Evolutionary conservation across 192 early-diverging fungal species (phyloP), one percentile per base, ranked within the genome.

Genomic region (Gaertneriomyces sp.): DNA sequence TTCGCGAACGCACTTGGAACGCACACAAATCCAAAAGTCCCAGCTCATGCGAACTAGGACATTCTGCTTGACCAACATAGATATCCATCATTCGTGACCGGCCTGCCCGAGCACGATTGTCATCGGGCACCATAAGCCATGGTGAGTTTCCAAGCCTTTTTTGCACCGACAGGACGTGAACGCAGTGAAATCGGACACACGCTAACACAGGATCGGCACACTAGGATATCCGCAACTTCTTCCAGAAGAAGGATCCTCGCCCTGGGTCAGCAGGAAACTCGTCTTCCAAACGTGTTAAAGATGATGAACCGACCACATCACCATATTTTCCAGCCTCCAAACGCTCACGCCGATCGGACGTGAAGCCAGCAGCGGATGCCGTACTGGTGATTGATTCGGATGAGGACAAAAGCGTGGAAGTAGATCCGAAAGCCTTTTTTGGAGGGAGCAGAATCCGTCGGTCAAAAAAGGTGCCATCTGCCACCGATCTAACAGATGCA

Each of bases 351-450:
- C 47, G 17, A 17, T 49, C 47, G 11, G 47, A 49, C 47, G 17
- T n/a, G 17, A 49, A 49, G 47, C 12, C 47, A 49, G 11, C 54
- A 60, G 59, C 45, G 6, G n/a, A 56, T 49, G 12, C 5, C 19
- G 40, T 7, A 58, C 43, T n/a, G 12, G 61, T 63, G 0, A 53
- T 50, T 17, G 61, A 63, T 9, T 63, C 61, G n/a, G 61, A 63
- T 63, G 61, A 63, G 10, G 61, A 63, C 11, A 49, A 53, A 17
- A 40, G 10, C 25, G 42, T 17, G 11, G 59, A 42, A 17, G 61
- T 63, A 12, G 61, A 63, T 33, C 61, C 61, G 53, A 52, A 16
- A 6, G 61, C 19, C 25, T 63, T 63, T 40, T 63, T 63, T 38
- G 61, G 61, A 10, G 49, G 42, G 0, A 60, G 45, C 42, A 63